Percentiles rank a stretch among this genome's conserved stretches.
phyloP scores from a whole-genome alignment of 1,139 yeast species.

The Saccharomyces hybrid region DNA sequence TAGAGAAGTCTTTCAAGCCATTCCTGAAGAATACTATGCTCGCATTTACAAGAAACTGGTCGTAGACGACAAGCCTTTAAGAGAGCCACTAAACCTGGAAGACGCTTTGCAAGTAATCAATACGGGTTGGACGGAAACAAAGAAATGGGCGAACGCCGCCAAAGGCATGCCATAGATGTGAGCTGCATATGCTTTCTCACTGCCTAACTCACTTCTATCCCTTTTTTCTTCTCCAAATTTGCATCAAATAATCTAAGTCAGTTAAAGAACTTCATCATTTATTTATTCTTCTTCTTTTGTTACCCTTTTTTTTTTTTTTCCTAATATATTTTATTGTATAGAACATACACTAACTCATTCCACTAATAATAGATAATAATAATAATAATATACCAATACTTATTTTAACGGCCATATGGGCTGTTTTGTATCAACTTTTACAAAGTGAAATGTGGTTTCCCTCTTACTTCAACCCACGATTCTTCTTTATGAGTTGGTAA shows the following conservation, averaged over 20 bases:
- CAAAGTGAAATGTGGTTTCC: neutral
- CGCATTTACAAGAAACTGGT: constrained; percentile 52
- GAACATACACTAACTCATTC: neutral
- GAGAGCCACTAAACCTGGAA: constrained; percentile 49
- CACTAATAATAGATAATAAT: neutral
- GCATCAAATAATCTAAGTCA: neutral
- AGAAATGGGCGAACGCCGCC: constrained; percentile 49
- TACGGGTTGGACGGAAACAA: constrained; percentile 63
- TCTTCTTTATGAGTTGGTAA: constrained; percentile 21
- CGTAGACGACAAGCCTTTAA: constrained; percentile 49
- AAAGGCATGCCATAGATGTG: constrained; percentile 21
- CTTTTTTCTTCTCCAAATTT: neutral
- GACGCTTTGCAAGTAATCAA: constrained; percentile 56
- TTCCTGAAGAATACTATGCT: constrained; percentile 42
- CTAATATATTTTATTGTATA: neutral
- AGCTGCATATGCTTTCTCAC: neutral
- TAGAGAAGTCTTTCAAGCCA: constrained; percentile 20
- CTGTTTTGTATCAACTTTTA: too few species aligned
- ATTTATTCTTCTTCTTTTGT: neutral
- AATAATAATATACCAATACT: neutral
- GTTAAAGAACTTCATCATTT: neutral
- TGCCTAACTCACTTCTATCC: neutral
- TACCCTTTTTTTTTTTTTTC: neutral
- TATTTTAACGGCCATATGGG: neutral
- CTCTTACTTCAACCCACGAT: constrained; percentile 5